A percentile compares a stretch with the other conserved stretches of the same genome.
These are phyloP conservation scores for Xylariales sp. DNA, from an alignment of 2,329 filamentous ascomycete genomes.

Conservation along the genomic window DNA sequence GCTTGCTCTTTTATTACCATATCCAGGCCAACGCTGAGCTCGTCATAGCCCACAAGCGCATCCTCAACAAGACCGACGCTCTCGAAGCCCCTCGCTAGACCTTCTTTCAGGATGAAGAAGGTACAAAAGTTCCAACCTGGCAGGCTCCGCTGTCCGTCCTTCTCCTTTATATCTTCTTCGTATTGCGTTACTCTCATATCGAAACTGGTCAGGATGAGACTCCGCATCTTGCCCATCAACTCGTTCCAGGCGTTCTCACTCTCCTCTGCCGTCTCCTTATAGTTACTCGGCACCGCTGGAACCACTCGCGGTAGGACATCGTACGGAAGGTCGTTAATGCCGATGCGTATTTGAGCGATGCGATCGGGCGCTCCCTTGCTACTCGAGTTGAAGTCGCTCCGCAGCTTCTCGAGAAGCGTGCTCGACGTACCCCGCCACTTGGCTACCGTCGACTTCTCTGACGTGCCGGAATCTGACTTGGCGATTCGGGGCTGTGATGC, in stretches of 20 bases:
- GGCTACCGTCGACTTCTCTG: conserved; percentile 54
- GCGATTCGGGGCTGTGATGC: conserved; percentile 70
- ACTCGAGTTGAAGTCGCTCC: conserved; percentile 80
- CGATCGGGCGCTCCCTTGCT: conserved; percentile 69
- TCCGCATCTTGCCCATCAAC: conserved; percentile 80
- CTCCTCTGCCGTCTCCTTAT: conserved; percentile 70
- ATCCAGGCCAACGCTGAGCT: conserved; percentile 84
- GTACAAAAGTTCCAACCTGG: conserved; percentile 99
- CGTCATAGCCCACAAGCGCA: conserved; percentile 90
- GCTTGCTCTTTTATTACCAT: conserved; percentile 73
- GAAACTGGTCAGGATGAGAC: conserved; percentile 81
- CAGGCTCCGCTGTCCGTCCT: conserved; percentile 77
- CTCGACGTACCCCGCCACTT: conserved; percentile 77
- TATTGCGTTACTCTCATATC: conserved; percentile 89
- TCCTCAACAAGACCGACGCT: conserved; percentile 95
- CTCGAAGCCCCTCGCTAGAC: conserved; percentile 88
- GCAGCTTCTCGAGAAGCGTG: conserved; percentile 84
- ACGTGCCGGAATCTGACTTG: conserved; percentile 46
- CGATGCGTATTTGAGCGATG: conserved; percentile 80
- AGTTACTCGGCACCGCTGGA: conserved; percentile 58
- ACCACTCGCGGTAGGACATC: conserved; percentile 59
- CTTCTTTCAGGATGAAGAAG: conserved; percentile 97
- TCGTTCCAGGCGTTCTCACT: conserved; percentile 80
- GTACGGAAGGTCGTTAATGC: conserved; percentile 64
- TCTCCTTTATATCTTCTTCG: conserved; percentile 94